A percentile compares a stretch with the other conserved stretches of the same genome.
Conservation (phyloP, 2,329 filamentous ascomycete genomes). For the Aspergillus intermedius region DNA sequence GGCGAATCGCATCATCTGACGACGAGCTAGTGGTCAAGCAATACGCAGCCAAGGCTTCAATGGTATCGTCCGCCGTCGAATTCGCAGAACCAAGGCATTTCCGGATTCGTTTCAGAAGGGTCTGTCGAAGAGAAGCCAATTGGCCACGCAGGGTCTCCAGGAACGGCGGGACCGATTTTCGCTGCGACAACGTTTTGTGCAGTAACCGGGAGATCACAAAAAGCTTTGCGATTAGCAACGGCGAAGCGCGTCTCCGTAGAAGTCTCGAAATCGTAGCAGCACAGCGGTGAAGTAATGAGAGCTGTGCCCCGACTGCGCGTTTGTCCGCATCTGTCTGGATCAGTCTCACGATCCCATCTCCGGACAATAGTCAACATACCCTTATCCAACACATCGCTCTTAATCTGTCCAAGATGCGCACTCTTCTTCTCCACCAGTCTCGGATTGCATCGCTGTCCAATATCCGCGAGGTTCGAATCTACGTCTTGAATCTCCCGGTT, state of each 20-base stretch:
- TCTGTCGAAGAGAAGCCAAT: conserved; percentile 56
- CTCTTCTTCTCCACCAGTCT: conserved; percentile 62
- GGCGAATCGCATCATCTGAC: conserved; percentile 67
- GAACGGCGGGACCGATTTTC: conserved; percentile 42
- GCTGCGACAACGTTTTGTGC: conserved; percentile 62
- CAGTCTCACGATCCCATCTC: neutral
- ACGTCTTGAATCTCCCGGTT: conserved; percentile 67
- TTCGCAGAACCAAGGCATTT: conserved; percentile 42
- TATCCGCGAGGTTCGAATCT: conserved; percentile 62
- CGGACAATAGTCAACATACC: conserved; percentile 17
- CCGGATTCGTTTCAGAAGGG: conserved; percentile 60
- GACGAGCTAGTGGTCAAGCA: conserved; percentile 75
- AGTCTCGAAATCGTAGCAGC: conserved; percentile 48
- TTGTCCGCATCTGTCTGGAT: conserved; percentile 30
- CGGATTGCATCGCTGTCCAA: conserved; percentile 73
- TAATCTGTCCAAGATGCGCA: conserved; percentile 48
- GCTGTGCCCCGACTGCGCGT: conserved; percentile 49
- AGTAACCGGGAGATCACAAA: conserved; percentile 70
- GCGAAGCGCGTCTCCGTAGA: conserved; percentile 46
- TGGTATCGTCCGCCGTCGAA: conserved; percentile 45
- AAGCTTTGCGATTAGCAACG: conserved; percentile 59
- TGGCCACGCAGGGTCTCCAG: conserved; percentile 60
- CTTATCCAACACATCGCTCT: conserved; percentile 27
- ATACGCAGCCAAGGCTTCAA: conserved; percentile 73
- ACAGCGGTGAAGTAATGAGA: conserved; percentile 53